These are phyloP conservation scores for Termitomyces sp. DNA, from an alignment of 768 basidiomycete species.

Conservation along the genomic window DNA sequence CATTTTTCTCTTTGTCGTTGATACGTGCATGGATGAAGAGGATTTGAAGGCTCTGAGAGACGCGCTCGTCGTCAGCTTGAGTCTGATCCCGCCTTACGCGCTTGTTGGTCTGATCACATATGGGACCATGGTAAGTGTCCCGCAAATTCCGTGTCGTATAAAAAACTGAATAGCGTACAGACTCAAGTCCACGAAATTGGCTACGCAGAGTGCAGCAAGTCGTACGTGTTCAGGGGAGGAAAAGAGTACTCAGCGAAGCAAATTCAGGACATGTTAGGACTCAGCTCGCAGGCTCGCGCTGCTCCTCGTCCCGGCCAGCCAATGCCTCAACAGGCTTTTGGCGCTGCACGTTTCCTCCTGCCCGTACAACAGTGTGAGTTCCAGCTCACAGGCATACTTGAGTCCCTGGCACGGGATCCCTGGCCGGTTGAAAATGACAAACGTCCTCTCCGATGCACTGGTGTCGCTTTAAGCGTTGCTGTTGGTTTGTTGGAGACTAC, in stretches of 20 bases:
- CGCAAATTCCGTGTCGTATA: background rate
- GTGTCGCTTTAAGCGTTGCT: slow-evolving; percentile 90
- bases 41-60: slow-evolving; percentile 95
- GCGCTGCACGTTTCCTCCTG: slow-evolving; percentile 87
- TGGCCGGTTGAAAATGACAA: slow-evolving; percentile 98
- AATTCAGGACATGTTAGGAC: slow-evolving; percentile 96
- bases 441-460: slow-evolving; percentile 89
- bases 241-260: slow-evolving; percentile 97
- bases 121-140: slow-evolving; percentile 82
- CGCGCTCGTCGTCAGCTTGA: slow-evolving; percentile 90
- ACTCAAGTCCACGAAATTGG: slow-evolving; percentile 98
- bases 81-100: slow-evolving; percentile 88
- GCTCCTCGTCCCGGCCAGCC: slow-evolving; percentile 85
- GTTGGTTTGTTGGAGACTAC: slow-evolving; percentile 90
- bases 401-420: slow-evolving; percentile 82
- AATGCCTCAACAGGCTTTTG: slow-evolving; percentile 72
- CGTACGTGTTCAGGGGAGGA: slow-evolving; percentile 96
- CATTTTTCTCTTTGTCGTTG: slow-evolving; percentile 94
- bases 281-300: slow-evolving; percentile 72
- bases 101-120: slow-evolving; percentile 94
- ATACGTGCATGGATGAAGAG: slow-evolving; percentile 93
- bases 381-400: slow-evolving; percentile 90
- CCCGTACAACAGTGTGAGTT: slow-evolving; percentile 93
- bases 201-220: slow-evolving; percentile 93
- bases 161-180: slow-evolving; percentile 31